A percentile compares a stretch with the other conserved stretches of the same genome.
These are phyloP conservation scores for Artemisia argyi DNA, from an alignment of 129 eudicot species.

Conservation along the genomic window DNA sequence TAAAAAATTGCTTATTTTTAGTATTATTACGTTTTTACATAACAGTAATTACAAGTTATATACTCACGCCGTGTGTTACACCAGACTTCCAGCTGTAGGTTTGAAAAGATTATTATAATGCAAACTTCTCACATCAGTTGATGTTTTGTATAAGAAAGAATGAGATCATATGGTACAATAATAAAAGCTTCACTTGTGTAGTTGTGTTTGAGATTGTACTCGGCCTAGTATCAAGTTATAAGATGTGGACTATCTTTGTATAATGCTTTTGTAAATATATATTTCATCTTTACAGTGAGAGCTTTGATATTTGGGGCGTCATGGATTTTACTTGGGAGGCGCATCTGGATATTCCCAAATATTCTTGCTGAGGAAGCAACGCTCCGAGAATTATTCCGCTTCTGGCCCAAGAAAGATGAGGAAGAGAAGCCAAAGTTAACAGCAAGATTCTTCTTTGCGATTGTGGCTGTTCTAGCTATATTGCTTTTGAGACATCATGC, in stretches of 20 bases:
- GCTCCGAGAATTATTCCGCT: slow-evolving; percentile 76
- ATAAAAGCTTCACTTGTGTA: neutral
- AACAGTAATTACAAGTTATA: no score
- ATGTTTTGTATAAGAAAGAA: neutral
- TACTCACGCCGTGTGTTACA: no score
- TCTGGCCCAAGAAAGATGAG: slow-evolving; percentile 96
- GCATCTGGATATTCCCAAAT: slow-evolving; percentile 96
- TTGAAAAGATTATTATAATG: neutral
- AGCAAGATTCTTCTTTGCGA: slow-evolving; percentile 76
- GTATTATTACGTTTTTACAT: no score
- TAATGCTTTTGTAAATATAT: neutral
- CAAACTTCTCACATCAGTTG: neutral
- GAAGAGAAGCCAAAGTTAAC: slow-evolving; percentile 93
- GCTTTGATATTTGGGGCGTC: slow-evolving; percentile 74
- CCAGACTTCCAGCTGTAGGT: neutral
- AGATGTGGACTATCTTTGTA: neutral
- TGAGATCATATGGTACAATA: neutral
- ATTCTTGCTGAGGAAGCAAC: slow-evolving; percentile 99
- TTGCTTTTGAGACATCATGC: slow-evolving; percentile 92
- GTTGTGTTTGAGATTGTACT: slow-evolving; percentile 1
- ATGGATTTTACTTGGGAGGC: slow-evolving; percentile 84
- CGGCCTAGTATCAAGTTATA: neutral
- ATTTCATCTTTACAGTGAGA: slow-evolving; percentile 56
- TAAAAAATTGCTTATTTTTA: no score
- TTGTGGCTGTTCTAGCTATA: slow-evolving; percentile 63